phyloP scores from a whole-genome alignment of 2,329 filamentous ascomycete species.

The Alternaria sp. region DNA sequence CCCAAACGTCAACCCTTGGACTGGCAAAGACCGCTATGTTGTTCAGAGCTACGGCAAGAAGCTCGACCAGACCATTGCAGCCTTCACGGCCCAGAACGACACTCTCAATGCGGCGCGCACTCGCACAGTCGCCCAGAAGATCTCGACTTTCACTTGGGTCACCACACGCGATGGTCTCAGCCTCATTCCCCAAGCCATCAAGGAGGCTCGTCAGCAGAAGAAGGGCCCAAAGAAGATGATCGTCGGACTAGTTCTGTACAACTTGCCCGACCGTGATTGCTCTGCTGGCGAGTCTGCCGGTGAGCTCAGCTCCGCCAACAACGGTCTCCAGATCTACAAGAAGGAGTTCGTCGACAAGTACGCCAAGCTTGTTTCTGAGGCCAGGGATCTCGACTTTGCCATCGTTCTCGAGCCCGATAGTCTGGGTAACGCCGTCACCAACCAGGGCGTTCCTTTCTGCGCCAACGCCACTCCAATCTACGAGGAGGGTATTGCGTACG shows the following conservation, averaged over 20 bases:
- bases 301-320: conserved; percentile 75
- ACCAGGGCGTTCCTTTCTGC: conserved; percentile 31
- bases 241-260: conserved; percentile 74
- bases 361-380: conserved; percentile 29
- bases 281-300: conserved; percentile 78
- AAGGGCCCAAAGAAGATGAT: conserved; percentile 27
- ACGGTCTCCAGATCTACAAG: conserved; percentile 35
- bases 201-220: conserved; percentile 29
- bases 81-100: conserved; percentile 31
- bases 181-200: conserved; percentile 27
- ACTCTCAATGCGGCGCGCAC: conserved; percentile 35
- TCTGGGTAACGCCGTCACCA: conserved; percentile 39
- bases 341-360: conserved; percentile 38
- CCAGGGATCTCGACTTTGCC: conserved; percentile 36
- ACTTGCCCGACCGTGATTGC: conserved; percentile 88
- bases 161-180: conserved; percentile 28
- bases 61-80: conserved; percentile 33
- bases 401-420: conserved; percentile 39
- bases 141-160: conserved; percentile 38
- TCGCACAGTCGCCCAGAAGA: conserved; percentile 33
- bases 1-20: conserved; percentile 28
- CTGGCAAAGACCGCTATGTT: conserved; percentile 33
- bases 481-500: conserved; percentile 39
- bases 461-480: conserved; percentile 32
- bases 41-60: conserved; percentile 32